Percentiles rank a stretch among this genome's conserved stretches.
These are phyloP conservation scores for Dothideomycetes sp. DNA, from an alignment of 2,329 filamentous ascomycete genomes.

Conservation along the genomic window DNA sequence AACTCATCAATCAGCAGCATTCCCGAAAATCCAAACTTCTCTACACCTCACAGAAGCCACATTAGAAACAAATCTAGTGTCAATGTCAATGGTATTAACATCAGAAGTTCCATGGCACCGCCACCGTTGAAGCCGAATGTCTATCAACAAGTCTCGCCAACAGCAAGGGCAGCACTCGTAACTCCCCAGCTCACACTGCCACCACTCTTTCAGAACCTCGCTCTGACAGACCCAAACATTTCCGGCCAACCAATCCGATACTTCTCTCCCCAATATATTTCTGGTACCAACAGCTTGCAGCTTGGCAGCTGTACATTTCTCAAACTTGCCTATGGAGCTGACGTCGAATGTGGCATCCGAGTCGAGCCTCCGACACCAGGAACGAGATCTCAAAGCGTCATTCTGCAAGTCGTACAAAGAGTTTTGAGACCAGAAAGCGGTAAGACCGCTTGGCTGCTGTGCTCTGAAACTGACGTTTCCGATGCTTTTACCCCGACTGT, in stretches of 20 bases:
- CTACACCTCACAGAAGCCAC: no score
- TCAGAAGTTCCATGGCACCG: no score
- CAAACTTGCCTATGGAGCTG: slow-evolving; percentile 22
- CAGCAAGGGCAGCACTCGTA: no score
- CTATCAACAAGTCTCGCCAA: no score
- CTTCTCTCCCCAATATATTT: slow-evolving; percentile 18
- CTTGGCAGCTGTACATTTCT: slow-evolving; percentile 23
- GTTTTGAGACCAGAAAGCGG: slow-evolving; percentile 22
- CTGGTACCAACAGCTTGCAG: slow-evolving; percentile 16
- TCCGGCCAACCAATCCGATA: slow-evolving; percentile 23
- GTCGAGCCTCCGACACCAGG: slow-evolving; percentile 16
- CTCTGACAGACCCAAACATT: slow-evolving; percentile 21
- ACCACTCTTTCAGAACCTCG: slow-evolving; percentile 13
- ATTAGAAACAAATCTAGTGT: no score
- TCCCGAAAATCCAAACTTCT: no score
- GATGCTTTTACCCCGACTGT: neutral
- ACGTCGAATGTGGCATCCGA: slow-evolving; percentile 21
- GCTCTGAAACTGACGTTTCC: slow-evolving; percentile 24
- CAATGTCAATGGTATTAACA: no score
- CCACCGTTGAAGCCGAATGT: no score
- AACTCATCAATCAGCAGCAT: no score
- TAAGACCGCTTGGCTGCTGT: slow-evolving; percentile 19
- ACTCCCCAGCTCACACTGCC: slow-evolving; percentile 2
- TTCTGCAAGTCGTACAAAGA: slow-evolving; percentile 22
- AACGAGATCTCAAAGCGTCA: slow-evolving; percentile 14